These are phyloP conservation scores for Lenzites betulinus DNA, from an alignment of 768 basidiomycete genomes.

Conservation along the genomic window DNA sequence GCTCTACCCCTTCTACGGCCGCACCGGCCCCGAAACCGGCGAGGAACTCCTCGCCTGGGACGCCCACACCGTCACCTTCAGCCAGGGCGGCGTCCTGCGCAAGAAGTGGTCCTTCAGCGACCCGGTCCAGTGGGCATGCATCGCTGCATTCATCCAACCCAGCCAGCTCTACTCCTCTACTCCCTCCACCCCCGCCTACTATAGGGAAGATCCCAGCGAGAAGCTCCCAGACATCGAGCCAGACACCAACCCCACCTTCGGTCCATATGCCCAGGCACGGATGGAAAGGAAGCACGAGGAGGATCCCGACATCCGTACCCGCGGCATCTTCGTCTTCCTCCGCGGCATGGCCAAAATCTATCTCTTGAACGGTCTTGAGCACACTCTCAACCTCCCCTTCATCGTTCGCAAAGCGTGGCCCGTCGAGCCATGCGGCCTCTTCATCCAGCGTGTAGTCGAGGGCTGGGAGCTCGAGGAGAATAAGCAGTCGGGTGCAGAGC, in stretches of 20 bases:
- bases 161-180: conserved; percentile 33
- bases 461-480: conserved; percentile 67
- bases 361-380: conserved; percentile 69
- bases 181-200: conserved; percentile 30
- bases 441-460: conserved; percentile 76
- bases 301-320: conserved; percentile 43
- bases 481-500: conserved; percentile 60
- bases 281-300: conserved; percentile 41
- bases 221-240: conserved; percentile 32
- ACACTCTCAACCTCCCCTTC: conserved; percentile 80
- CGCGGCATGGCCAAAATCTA: conserved; percentile 75
- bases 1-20: conserved; percentile 1
- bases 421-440: conserved; percentile 72
- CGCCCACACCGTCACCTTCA: conserved; percentile 59
- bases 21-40: conserved; percentile 2
- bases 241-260: conserved; percentile 37
- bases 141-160: conserved; percentile 69
- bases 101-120: conserved; percentile 80
- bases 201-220: conserved; percentile 30
- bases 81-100: conserved; percentile 64
- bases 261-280: conserved; percentile 39
- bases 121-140: conserved; percentile 75
- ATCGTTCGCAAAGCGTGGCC: conserved; percentile 81
- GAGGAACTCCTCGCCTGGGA: conserved; percentile 72
- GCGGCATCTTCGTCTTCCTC: conserved; percentile 76